Evolutionary conservation across 1,284 basidiomycete species (phyloP).

Genomic region (Jaminaea rosea): DNA sequence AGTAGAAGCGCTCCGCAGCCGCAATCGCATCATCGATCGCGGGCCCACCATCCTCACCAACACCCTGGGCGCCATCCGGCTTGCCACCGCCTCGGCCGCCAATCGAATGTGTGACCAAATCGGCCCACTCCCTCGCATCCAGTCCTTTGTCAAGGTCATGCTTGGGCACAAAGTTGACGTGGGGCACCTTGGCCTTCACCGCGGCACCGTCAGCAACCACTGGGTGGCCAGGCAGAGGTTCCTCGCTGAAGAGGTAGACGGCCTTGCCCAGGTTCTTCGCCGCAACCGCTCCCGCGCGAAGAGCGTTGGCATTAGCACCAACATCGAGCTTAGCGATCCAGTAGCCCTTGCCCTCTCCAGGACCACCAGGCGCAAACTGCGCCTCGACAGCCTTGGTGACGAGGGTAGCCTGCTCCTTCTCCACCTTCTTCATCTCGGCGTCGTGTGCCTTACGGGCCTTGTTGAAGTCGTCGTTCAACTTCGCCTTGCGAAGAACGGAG

Average conservation of each 20-base stretch:
- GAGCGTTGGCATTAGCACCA: slow-evolving; percentile 50
- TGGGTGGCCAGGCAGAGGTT: too few species aligned
- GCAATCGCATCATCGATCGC: slow-evolving; percentile 33
- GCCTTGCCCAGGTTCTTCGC: slow-evolving; percentile 73
- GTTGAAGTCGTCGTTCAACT: slow-evolving; percentile 66
- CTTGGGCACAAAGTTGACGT: slow-evolving; percentile 72
- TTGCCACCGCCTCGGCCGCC: slow-evolving; percentile 43
- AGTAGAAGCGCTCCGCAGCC: slow-evolving; percentile 9
- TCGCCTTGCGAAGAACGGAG: slow-evolving; percentile 70
- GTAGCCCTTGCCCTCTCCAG: slow-evolving; percentile 62
- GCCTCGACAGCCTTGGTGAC: slow-evolving; percentile 66
- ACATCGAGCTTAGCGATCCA: slow-evolving; percentile 63
- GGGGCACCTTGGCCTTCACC: slow-evolving; percentile 63
- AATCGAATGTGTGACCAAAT: slow-evolving; percentile 28
- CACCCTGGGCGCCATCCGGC: slow-evolving; percentile 39
- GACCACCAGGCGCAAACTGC: slow-evolving; percentile 49
- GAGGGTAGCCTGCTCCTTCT: slow-evolving; percentile 67
- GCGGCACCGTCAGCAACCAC: slow-evolving; percentile 4
- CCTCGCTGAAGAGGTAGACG: slow-evolving; percentile 77
- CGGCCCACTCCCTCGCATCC: slow-evolving; percentile 40
- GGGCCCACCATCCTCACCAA: slow-evolving; percentile 35
- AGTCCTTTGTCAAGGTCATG: slow-evolving; percentile 27
- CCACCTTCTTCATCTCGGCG: slow-evolving; percentile 73
- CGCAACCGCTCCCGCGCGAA: slow-evolving; percentile 66
- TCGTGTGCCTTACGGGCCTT: slow-evolving; percentile 72